These are phyloP conservation scores for Cairneyella variabilis DNA, from an alignment of 495 filamentous ascomycete genomes.

Conservation along the genomic window DNA sequence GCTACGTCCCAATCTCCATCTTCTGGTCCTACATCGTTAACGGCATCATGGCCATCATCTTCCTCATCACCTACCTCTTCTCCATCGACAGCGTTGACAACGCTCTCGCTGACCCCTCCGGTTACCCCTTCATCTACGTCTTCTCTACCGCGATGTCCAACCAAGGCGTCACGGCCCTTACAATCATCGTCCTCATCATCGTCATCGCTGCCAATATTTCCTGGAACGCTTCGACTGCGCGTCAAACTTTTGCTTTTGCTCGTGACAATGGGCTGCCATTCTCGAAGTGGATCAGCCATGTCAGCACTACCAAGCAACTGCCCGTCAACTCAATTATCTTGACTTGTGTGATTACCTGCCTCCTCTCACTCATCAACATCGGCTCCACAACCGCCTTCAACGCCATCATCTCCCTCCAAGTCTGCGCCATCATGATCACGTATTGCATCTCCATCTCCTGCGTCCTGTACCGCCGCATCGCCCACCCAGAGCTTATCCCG, in stretches of 20 bases:
- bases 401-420: slow-evolving; percentile 41
- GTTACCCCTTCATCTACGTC: slow-evolving; percentile 47
- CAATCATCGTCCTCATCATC: slow-evolving; percentile 36
- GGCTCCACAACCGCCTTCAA: slow-evolving; percentile 43
- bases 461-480: slow-evolving; percentile 34
- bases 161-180: slow-evolving; percentile 32
- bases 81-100: slow-evolving; percentile 37
- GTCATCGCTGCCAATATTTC: slow-evolving; percentile 31
- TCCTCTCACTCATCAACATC: slow-evolving; percentile 52
- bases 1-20: slow-evolving; percentile 47
- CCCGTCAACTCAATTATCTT: slow-evolving; percentile 36
- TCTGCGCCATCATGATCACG: slow-evolving; percentile 38
- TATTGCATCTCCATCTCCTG: slow-evolving; percentile 41
- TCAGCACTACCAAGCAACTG: slow-evolving; percentile 29
- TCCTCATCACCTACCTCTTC: slow-evolving; percentile 43
- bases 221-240: slow-evolving; percentile 43
- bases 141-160: slow-evolving; percentile 32
- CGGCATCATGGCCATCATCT: slow-evolving; percentile 38
- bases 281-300: slow-evolving; percentile 41
- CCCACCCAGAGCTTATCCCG: slow-evolving; percentile 14
- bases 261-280: slow-evolving; percentile 56
- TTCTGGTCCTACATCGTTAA: slow-evolving; percentile 40
- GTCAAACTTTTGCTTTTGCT: slow-evolving; percentile 52
- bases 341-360: slow-evolving; percentile 33
- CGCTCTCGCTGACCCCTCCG: slow-evolving; percentile 33